These are phyloP conservation scores for Stagonosporopsis cucurbitacearum DNA, from an alignment of 2,329 filamentous ascomycete genomes.

Conservation along the genomic window DNA sequence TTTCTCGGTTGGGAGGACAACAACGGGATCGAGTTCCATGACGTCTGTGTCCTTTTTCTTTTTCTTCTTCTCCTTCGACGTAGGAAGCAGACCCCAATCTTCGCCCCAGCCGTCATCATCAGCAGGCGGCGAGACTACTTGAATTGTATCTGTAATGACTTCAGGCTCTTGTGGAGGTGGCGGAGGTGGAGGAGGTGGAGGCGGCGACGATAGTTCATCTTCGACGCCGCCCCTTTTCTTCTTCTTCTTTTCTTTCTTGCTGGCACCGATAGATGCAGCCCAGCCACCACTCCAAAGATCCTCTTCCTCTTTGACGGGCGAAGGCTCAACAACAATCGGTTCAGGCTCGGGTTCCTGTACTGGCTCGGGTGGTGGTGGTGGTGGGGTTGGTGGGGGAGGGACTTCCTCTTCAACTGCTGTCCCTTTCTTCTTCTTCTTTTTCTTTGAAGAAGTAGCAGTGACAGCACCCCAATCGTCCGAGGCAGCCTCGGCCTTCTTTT, in stretches of 20 bases:
- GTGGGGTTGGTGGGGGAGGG: conserved; percentile 27
- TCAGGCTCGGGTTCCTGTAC: conserved; percentile 46
- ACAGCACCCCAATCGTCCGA: conserved; percentile 33
- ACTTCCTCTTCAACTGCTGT: conserved; percentile 26
- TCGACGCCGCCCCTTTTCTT: conserved; percentile 41
- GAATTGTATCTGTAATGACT: conserved; percentile 20
- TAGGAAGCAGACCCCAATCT: conserved; percentile 30
- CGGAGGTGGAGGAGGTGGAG: conserved; percentile 25
- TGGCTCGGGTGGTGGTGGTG: conserved; percentile 39
- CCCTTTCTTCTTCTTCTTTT: conserved; percentile 47
- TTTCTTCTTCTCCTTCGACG: conserved; percentile 33
- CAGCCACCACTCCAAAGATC: conserved; percentile 38
- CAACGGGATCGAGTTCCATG: conserved; percentile 5
- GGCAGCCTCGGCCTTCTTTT: conserved; percentile 46
- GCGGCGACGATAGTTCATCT: conserved; percentile 29
- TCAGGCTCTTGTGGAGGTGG: conserved; percentile 29
- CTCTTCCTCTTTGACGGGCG: conserved; percentile 42
- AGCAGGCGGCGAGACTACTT: conserved; percentile 19
- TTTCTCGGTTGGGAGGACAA: conserved; percentile 10
- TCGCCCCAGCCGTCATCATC: conserved; percentile 40
- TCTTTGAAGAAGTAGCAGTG: conserved; percentile 35
- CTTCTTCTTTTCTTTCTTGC: conserved; percentile 17
- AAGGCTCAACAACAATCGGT: conserved; percentile 36
- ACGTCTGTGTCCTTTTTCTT: conserved; percentile 51
- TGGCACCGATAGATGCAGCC: conserved; percentile 1